These are phyloP conservation scores for Globisporangium okanoganense DNA, from an alignment of 352 stramenopile species.

Conservation along the genomic window DNA sequence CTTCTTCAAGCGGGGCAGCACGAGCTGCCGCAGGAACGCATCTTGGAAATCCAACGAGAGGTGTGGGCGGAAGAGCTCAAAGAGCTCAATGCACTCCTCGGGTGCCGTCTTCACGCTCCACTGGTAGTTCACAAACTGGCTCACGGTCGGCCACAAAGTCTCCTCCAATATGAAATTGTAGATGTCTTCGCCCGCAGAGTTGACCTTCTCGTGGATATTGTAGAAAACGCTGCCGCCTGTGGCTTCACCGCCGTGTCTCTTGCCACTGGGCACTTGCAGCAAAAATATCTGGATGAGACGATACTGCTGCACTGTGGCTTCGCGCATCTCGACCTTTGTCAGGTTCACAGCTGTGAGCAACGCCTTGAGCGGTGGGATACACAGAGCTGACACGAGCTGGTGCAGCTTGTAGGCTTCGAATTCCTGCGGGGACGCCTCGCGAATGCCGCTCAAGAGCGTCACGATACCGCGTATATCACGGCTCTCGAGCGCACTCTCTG, in stretches of 20 bases:
- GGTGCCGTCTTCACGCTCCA: conserved; percentile 45
- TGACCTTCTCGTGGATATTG: conserved; percentile 62
- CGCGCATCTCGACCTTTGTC: conserved; percentile 6
- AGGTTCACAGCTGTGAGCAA: conserved; percentile 41
- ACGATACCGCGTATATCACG: conserved; percentile 40
- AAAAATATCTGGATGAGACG: conserved; percentile 59
- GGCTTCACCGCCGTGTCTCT: background rate
- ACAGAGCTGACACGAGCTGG: conserved; percentile 66
- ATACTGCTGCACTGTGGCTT: conserved; percentile 38
- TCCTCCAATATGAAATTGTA: conserved; percentile 83
- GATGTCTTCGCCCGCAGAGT: conserved; percentile 50
- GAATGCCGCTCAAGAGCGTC: conserved; percentile 35
- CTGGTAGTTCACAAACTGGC: conserved; percentile 63
- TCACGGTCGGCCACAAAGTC: conserved; percentile 60
- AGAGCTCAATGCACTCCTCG: conserved; percentile 38
- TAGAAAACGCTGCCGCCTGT: conserved; percentile 33
- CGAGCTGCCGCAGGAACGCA: conserved; percentile 54
- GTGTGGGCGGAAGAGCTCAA: conserved; percentile 43
- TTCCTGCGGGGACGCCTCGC: conserved; percentile 44
- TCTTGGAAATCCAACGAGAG: conserved; percentile 45
- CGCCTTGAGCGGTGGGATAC: conserved; percentile 51
- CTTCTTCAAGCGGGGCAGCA: conserved; percentile 69
- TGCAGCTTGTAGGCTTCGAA: conserved; percentile 76
- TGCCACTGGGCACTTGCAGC: conserved; percentile 29
- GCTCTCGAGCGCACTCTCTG: conserved; percentile 13